phyloP scores from a whole-genome alignment of 495 filamentous ascomycete genomes.

The Xylaria scruposa region DNA sequence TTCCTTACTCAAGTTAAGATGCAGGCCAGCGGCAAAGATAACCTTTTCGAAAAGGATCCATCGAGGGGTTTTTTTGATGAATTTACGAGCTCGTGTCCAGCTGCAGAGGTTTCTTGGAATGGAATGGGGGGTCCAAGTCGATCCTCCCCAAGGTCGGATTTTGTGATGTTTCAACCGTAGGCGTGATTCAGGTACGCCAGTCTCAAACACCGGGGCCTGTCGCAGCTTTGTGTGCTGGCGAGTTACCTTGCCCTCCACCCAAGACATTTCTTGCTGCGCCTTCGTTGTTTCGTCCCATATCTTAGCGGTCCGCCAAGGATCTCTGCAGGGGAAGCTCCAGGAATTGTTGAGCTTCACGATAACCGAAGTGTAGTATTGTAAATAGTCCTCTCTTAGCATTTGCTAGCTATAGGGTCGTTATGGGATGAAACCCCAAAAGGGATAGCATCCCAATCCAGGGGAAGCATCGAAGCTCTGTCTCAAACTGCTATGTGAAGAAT shows the following conservation, averaged over 20 bases:
- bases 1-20: background rate
- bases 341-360: constrained; percentile 19
- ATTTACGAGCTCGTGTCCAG: background rate
- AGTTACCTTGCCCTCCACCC: background rate
- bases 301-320: constrained; percentile 1
- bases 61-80: background rate
- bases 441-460: constrained; percentile 9
- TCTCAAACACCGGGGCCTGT: constrained; percentile 17
- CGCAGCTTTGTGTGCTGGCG: constrained; percentile 14
- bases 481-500: background rate
- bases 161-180: background rate
- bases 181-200: constrained; percentile 4
- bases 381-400: background rate
- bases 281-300: constrained; percentile 26
- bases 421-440: constrained; percentile 16
- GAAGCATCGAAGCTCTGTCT: constrained; percentile 4
- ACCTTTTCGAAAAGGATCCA: background rate
- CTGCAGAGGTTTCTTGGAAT: background rate
- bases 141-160: background rate
- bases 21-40: background rate
- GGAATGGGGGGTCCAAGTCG: background rate
- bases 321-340: constrained; percentile 25
- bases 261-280: constrained; percentile 12
- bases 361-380: background rate
- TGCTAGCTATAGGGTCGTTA: background rate